phyloP scores from a whole-genome alignment of 1,284 basidiomycete species.

The Rhizoctonia solani region DNA sequence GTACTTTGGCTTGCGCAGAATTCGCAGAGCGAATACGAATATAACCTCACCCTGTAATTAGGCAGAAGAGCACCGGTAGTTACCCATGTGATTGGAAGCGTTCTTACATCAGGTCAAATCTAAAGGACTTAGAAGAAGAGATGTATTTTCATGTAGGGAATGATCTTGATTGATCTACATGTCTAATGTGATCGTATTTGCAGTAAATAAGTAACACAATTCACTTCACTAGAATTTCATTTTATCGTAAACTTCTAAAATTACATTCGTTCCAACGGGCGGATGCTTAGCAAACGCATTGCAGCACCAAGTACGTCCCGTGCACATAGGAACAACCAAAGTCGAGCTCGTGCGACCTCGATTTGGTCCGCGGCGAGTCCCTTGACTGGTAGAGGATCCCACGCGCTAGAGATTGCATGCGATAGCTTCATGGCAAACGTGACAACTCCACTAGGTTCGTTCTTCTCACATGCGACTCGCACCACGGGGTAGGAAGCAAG shows the following conservation, averaged over 20 bases:
- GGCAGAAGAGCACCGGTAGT: not conserved
- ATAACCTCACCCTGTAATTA: conserved; percentile 73
- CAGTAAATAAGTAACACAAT: not conserved
- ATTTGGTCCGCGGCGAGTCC: conserved; percentile 68
- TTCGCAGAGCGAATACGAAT: conserved; percentile 81
- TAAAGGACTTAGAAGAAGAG: too few relatives aligned
- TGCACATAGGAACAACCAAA: conserved; percentile 89
- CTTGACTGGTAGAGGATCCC: conserved; percentile 86
- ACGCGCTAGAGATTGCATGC: conserved; percentile 84
- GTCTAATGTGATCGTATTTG: conserved; percentile 8
- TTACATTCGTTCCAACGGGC: conserved; percentile 92
- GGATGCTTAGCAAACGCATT: conserved; percentile 86
- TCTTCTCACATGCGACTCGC: conserved; percentile 78
- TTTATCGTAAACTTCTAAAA: conserved; percentile 9
- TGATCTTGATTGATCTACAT: conserved; percentile 14
- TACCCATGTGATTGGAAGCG: conserved; percentile 4
- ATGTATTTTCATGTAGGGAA: not conserved
- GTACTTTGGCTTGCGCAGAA: conserved; percentile 88
- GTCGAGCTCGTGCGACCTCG: conserved; percentile 80
- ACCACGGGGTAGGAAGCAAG: conserved; percentile 92
- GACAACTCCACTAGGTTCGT: conserved; percentile 90
- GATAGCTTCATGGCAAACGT: conserved; percentile 76
- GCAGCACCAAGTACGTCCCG: conserved; percentile 86
- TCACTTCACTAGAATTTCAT: conserved; percentile 7
- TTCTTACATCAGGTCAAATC: too few relatives aligned